These are phyloP conservation scores for Kluyveromyces marxianus DNA, from an alignment of 1,139 yeast species.

Conservation along the genomic window DNA sequence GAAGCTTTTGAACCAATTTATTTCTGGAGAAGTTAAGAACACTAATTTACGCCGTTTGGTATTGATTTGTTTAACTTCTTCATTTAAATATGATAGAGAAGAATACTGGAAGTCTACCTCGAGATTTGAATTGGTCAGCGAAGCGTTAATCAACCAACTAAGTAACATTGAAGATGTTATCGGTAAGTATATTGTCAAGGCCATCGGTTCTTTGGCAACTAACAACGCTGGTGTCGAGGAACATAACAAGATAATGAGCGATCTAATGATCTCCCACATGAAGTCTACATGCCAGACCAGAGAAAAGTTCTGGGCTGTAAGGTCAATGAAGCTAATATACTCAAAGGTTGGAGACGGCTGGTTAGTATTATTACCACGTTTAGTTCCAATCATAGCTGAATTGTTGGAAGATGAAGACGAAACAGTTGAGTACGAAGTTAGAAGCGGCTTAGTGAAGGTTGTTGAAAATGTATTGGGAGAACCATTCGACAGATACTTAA, in stretches of 20 bases:
- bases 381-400: conserved; percentile 94
- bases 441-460: conserved; percentile 86
- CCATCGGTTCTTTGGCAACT: conserved; percentile 68
- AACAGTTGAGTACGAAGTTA: conserved; percentile 82
- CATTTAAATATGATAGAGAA: conserved; percentile 83
- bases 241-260: conserved; percentile 64
- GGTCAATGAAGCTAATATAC: conserved; percentile 72
- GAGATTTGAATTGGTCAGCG: conserved; percentile 66
- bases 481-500: conserved; percentile 82
- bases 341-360: conserved; percentile 93
- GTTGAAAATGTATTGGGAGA: conserved; percentile 92
- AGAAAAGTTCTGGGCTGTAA: conserved; percentile 79
- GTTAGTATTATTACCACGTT: conserved; percentile 84
- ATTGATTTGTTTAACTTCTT: conserved; percentile 61
- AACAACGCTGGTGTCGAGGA: conserved; percentile 72
- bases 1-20: conserved; percentile 43
- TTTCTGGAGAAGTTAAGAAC: conserved; percentile 31
- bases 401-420: conserved; percentile 93
- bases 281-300: conserved; percentile 41
- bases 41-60: conserved; percentile 62
- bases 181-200: conserved; percentile 72
- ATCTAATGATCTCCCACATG: conserved; percentile 48
- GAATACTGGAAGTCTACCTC: conserved; percentile 91
- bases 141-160: conserved; percentile 59
- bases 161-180: conserved; percentile 57